These are phyloP conservation scores for Colletotrichum eremochloae DNA, from an alignment of 2,329 filamentous ascomycete species.

Conservation along the genomic window DNA sequence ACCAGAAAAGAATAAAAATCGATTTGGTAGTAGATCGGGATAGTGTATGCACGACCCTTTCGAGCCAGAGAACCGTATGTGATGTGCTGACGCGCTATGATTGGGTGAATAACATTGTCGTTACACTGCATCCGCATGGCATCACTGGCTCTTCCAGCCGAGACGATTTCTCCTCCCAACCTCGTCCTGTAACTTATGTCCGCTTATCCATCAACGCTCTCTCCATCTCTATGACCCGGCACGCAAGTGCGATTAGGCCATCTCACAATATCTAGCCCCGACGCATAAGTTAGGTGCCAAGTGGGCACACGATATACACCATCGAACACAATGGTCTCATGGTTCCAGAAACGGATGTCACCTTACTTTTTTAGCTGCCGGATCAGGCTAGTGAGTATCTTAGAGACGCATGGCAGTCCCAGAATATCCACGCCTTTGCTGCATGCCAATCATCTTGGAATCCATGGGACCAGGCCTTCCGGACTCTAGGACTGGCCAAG, in stretches of 20 bases:
- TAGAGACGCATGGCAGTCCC: background rate
- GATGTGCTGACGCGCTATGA: background rate
- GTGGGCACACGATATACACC: background rate
- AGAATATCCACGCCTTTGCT: background rate
- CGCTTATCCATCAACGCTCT: background rate
- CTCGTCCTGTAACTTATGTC: background rate
- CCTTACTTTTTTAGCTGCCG: background rate
- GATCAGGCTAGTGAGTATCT: background rate
- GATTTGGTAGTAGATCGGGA: constrained; percentile 16
- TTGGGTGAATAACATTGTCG: background rate
- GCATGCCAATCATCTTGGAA: constrained; percentile 6
- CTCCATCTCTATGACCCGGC: too few relatives aligned
- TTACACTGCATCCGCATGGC: background rate
- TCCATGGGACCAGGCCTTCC: constrained; percentile 5
- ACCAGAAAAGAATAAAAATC: constrained; percentile 14
- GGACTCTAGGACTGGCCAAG: constrained; percentile 1
- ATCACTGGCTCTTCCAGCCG: constrained; percentile 7
- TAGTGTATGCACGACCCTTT: background rate
- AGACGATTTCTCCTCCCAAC: constrained; percentile 15
- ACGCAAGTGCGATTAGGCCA: background rate
- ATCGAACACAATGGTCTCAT: background rate
- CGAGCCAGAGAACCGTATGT: constrained; percentile 17
- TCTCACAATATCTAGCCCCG: background rate
- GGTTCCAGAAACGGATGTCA: background rate
- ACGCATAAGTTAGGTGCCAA: background rate